Evolutionary conservation across 495 filamentous ascomycete species (phyloP).

Genomic region (Daldinia vernicosa): DNA sequence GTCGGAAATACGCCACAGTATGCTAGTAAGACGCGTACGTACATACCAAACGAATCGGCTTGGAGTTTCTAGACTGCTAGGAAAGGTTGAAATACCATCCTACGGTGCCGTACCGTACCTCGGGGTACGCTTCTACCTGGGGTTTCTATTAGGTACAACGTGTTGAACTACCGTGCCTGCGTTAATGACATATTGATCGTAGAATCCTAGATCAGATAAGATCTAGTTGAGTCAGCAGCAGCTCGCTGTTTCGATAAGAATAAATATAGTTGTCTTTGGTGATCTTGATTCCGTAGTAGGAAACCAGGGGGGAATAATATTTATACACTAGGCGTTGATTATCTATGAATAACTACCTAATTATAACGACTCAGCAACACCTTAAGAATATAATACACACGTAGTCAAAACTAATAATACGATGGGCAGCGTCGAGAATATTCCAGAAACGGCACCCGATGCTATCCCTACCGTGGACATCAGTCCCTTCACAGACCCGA

Average conservation of each 20-base stretch:
- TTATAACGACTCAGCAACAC: neutral
- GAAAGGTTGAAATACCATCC: constrained; percentile 5
- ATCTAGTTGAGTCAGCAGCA: constrained; percentile 20
- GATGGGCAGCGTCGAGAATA: constrained; percentile 37
- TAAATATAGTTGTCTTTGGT: constrained; percentile 10
- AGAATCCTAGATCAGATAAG: constrained; percentile 20
- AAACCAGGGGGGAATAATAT: neutral
- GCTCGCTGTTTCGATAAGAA: constrained; percentile 15
- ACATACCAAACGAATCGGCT: constrained; percentile 15
- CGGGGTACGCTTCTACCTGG: constrained; percentile 23
- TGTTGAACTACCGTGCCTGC: constrained; percentile 24
- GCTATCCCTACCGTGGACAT: constrained; percentile 49
- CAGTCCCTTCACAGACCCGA: constrained; percentile 46
- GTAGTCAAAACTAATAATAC: constrained; percentile 20
- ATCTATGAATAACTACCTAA: neutral
- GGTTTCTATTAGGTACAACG: constrained; percentile 32
- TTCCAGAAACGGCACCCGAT: constrained; percentile 25
- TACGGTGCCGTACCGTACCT: constrained; percentile 1
- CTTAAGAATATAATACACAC: neutral
- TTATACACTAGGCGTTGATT: neutral
- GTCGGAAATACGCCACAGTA: neutral
- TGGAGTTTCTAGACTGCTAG: constrained; percentile 34
- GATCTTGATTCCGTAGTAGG: too few relatives aligned
- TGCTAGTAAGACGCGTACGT: neutral
- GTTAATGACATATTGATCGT: neutral